Evolutionary conservation across 176 grass and related monocot genomes (phyloP).

Genomic region (Oryza meyeriana): DNA sequence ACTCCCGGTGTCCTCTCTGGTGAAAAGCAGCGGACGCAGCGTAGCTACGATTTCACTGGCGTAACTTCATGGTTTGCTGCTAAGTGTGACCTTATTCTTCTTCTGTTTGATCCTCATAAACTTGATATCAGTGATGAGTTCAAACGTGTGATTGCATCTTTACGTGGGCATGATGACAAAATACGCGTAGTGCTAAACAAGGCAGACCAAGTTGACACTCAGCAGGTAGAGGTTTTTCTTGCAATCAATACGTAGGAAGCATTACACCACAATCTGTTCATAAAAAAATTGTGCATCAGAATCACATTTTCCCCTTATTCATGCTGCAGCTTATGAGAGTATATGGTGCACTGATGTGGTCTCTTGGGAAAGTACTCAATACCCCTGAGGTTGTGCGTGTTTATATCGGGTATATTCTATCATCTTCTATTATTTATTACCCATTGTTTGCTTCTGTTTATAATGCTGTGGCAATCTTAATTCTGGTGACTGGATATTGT

Average conservation of each 20-base stretch:
- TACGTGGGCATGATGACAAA: slow-evolving; percentile 83
- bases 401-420: slow-evolving; percentile 81
- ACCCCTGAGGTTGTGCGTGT: slow-evolving; percentile 93
- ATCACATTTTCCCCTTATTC: not conserved
- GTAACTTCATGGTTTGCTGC: slow-evolving; percentile 87
- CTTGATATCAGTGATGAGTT: slow-evolving; percentile 92
- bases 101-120: slow-evolving; percentile 91
- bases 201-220: slow-evolving; percentile 93
- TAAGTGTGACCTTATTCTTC: slow-evolving; percentile 88
- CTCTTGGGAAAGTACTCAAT: slow-evolving; percentile 88
- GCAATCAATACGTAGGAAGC: not conserved
- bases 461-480: not conserved
- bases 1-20: slow-evolving; percentile 88
- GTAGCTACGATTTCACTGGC: slow-evolving; percentile 92
- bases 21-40: slow-evolving; percentile 84
- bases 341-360: slow-evolving; percentile 97
- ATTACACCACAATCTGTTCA: not conserved
- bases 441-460: not conserved
- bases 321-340: slow-evolving; percentile 91
- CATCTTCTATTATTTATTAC: not conserved
- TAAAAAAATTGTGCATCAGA: not conserved
- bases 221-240: slow-evolving; percentile 55
- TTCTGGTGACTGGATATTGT: not conserved
- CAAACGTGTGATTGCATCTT: slow-evolving; percentile 74
- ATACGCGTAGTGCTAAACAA: slow-evolving; percentile 83